Evolutionary conservation across 2,329 filamentous ascomycete genomes (phyloP).

Genomic region (Penicillium polonicum): DNA sequence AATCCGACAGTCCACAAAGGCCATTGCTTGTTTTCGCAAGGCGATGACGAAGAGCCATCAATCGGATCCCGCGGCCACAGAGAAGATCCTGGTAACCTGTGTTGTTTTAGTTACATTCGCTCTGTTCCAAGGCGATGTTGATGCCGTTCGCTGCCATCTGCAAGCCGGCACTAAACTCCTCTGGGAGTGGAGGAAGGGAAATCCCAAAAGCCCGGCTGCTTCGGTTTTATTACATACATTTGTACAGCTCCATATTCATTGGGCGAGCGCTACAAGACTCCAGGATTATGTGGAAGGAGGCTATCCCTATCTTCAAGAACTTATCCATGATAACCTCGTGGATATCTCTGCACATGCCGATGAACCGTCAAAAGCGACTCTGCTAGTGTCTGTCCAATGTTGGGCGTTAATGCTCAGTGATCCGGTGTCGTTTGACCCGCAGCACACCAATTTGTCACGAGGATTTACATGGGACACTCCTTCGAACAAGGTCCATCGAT

Average conservation of each 20-base stretch:
- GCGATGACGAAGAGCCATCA: neutral
- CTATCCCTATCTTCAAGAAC: neutral
- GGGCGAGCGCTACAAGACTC: conserved; percentile 1
- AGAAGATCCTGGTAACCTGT: conserved; percentile 1
- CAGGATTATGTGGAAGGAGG: neutral
- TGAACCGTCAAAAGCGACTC: neutral
- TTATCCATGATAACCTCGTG: neutral
- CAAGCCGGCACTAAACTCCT: conserved; percentile 4
- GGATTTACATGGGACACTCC: neutral
- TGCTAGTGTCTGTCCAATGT: neutral
- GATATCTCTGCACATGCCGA: neutral
- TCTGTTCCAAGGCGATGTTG: conserved; percentile 4
- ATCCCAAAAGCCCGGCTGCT: neutral
- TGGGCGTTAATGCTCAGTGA: conserved; percentile 2
- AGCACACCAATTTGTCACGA: neutral
- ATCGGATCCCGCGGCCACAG: neutral
- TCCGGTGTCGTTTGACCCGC: neutral
- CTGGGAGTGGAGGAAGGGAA: conserved; percentile 3
- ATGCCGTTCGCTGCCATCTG: conserved; percentile 5
- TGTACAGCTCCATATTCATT: conserved; percentile 9
- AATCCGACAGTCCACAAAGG: conserved; percentile 4
- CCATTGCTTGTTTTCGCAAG: conserved; percentile 1
- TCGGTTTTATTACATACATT: conserved; percentile 5
- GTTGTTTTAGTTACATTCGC: conserved; percentile 6
- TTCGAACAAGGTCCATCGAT: neutral